Conservation (phyloP, 805 yeast species). For the Candida fluviatilis region DNA sequence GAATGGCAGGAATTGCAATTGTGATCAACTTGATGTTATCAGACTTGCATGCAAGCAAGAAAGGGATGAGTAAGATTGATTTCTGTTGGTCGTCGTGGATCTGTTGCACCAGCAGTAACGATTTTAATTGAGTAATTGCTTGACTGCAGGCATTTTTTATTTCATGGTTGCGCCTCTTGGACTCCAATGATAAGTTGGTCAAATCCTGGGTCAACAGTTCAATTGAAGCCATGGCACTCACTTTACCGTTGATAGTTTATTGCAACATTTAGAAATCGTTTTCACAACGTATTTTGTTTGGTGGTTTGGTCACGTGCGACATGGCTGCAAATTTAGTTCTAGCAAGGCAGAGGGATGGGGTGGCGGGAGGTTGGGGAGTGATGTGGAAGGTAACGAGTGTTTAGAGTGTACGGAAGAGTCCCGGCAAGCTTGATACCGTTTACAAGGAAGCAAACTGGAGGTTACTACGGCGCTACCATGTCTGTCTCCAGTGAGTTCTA, state of each 20-base stretch:
- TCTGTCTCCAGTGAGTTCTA: too few relatives aligned
- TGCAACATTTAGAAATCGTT: background rate
- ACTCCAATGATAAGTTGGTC: slow-evolving; percentile 56
- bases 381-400: too few relatives aligned
- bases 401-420: too few relatives aligned
- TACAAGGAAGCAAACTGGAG: too few relatives aligned
- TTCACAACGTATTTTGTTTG: background rate
- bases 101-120: slow-evolving; percentile 17
- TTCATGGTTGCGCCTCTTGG: slow-evolving; percentile 68
- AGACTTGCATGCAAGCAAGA: slow-evolving; percentile 66
- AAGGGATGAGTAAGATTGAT: slow-evolving; percentile 43
- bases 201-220: slow-evolving; percentile 56
- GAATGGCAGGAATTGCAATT: slow-evolving; percentile 68
- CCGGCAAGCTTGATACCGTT: too few relatives aligned
- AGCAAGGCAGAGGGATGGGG: background rate
- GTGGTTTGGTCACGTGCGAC: background rate
- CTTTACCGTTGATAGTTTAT: too few relatives aligned
- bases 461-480: too few relatives aligned
- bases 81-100: slow-evolving; percentile 10
- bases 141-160: slow-evolving; percentile 46
- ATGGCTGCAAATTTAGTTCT: background rate
- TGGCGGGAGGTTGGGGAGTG: too few relatives aligned
- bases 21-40: slow-evolving; percentile 71
- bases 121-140: slow-evolving; percentile 15
- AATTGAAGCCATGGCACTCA: slow-evolving; percentile 26